phyloP scores from a whole-genome alignment of 2,329 filamentous ascomycete genomes.

The Fusarium sarcochroum region DNA sequence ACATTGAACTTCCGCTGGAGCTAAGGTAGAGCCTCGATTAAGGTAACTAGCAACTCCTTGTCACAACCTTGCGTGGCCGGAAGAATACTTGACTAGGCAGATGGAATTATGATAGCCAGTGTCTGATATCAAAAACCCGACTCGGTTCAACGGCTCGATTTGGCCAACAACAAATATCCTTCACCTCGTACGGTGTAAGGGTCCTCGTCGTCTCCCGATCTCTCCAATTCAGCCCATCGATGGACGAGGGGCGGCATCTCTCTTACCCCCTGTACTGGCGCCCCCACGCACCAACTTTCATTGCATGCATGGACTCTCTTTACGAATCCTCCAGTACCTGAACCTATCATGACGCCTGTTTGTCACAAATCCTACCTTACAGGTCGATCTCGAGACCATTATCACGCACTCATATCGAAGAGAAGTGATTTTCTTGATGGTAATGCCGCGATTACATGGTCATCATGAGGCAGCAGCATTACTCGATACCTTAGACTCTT shows the following conservation, averaged over 20 bases:
- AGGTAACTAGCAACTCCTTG: constrained; percentile 6
- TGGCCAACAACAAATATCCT: background rate
- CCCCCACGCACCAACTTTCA: constrained; percentile 34
- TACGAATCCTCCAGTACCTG: constrained; percentile 13
- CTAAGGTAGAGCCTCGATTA: background rate
- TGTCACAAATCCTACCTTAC: constrained; percentile 16
- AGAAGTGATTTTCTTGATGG: constrained; percentile 1
- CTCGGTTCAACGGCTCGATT: constrained; percentile 1
- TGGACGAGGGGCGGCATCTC: constrained; percentile 16
- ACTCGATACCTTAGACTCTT: background rate
- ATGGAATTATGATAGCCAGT: background rate
- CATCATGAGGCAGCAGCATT: background rate
- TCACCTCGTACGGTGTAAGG: constrained; percentile 11
- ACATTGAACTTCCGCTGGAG: too few species aligned
- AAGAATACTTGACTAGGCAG: background rate
- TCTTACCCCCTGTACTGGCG: constrained; percentile 14
- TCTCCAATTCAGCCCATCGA: constrained; percentile 14
- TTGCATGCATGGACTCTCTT: constrained; percentile 10
- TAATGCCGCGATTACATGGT: background rate
- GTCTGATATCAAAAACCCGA: background rate
- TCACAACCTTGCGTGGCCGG: constrained; percentile 1
- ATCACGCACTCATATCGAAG: constrained; percentile 23
- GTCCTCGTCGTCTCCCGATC: constrained; percentile 29
- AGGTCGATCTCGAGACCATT: constrained; percentile 22
- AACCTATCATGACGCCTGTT: constrained; percentile 23